Percentiles rank a stretch among this genome's conserved stretches.
Conservation (phyloP, 208 protist genomes). For the Leishmania major region DNA sequence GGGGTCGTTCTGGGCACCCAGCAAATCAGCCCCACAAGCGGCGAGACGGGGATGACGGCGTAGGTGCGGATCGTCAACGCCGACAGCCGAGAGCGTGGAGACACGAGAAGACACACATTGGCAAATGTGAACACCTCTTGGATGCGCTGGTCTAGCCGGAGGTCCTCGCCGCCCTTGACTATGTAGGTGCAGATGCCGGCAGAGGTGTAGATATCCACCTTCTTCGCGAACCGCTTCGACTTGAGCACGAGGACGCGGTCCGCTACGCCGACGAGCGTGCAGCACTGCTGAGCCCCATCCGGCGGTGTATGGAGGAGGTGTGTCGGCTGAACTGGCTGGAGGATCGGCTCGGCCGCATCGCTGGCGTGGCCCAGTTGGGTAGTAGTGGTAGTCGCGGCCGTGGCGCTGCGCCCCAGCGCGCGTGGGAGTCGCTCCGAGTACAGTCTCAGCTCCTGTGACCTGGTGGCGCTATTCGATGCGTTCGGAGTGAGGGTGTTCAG, state of each 20-base stretch:
- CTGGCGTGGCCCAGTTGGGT: neutral
- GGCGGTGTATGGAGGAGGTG: constrained; percentile 13
- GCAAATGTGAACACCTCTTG: constrained; percentile 91
- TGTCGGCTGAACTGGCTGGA: constrained; percentile 5
- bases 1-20: constrained; percentile 86
- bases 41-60: constrained; percentile 88
- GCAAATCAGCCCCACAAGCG: constrained; percentile 88
- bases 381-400: neutral
- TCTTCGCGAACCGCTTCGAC: constrained; percentile 90
- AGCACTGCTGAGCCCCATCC: neutral
- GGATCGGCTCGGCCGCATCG: constrained; percentile 3
- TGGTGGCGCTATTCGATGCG: neutral
- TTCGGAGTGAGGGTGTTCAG: neutral
- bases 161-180: constrained; percentile 95
- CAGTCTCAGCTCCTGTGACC: constrained; percentile 2
- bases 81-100: constrained; percentile 3
- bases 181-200: constrained; percentile 80
- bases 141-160: constrained; percentile 93
- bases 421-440: constrained; percentile 11
- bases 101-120: constrained; percentile 60
- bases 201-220: constrained; percentile 80
- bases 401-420: neutral
- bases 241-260: constrained; percentile 63
- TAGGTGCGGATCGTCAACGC: constrained; percentile 70
- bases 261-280: constrained; percentile 52